Evolutionary conservation across 441 rosid genomes (phyloP), one percentile per base, ranked within the genome.

Genomic region (Euphorbia corollata): DNA sequence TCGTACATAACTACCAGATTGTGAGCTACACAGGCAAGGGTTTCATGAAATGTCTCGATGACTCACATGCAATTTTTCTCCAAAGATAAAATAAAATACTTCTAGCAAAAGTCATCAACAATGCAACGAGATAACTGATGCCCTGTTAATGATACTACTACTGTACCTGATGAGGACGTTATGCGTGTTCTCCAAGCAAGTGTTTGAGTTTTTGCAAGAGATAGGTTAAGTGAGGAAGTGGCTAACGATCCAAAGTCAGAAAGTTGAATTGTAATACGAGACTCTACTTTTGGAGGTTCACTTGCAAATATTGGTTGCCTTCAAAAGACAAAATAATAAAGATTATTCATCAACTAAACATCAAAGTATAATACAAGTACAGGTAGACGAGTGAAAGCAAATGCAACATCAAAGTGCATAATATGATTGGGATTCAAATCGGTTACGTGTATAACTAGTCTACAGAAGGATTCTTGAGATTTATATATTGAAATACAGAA

Each of bases 111-210:
- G 41, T 15, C 48, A 48, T 59, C 47, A 30, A 58, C 27, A 4
- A 67, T 22, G 11, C 41, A 27, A 27, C 32, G 6, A 7, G 20
- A 41, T 65, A 36, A 34, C 32, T 32, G 61, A 23, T 61, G n/a
- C 59, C n/a, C 8, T 32, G 59, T 53, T 48, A 45, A 45, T 1
- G 18, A 39, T 22, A 15, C n/a, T 43, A 61, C 68, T 72, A 69
- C 71, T 78, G 68, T 82, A 93, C 99, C 99, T 78, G 83, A 82
- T 70, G 73, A 79, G 67, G 97, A 90, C 76, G 75, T 73, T 83
- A 91, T 87, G 20, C 87, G 86, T 36, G 97, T 91, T 84, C 96
- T 84, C 95, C 96, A 91, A 76, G 93, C 90, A 74, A 87, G 69
- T 73, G 83, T 68, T 78, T 71, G 87, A 75, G 82, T 78, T 85